Evolutionary conservation across 2,329 filamentous ascomycete genomes (phyloP).

Genomic region (Paecilomyces sp.): DNA sequence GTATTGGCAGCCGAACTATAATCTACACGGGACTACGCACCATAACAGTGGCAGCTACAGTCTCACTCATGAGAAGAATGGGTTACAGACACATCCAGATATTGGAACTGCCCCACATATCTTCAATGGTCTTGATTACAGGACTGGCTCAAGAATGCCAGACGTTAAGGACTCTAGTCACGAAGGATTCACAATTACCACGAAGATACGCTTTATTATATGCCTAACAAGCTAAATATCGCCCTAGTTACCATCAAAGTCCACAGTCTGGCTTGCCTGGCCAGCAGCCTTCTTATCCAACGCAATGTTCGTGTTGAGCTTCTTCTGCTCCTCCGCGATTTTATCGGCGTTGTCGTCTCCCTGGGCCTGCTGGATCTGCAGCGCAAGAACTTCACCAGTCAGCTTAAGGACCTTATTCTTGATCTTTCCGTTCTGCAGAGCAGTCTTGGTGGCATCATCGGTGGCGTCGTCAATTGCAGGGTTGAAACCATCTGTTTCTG

Average conservation of each 20-base stretch:
- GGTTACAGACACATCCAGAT: too few species aligned
- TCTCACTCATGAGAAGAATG: too few species aligned
- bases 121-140: too few species aligned
- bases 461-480: conserved; percentile 44
- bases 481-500: conserved; percentile 50
- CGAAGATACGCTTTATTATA: not conserved
- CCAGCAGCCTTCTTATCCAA: conserved; percentile 27
- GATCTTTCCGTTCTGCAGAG: conserved; percentile 50
- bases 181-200: not conserved
- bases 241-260: not conserved
- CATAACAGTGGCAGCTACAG: too few species aligned
- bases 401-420: conserved; percentile 58
- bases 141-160: too few species aligned
- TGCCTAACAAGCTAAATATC: not conserved
- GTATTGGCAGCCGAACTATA: too few species aligned
- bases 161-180: too few species aligned
- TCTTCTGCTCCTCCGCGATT: conserved; percentile 42
- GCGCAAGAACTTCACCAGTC: conserved; percentile 44
- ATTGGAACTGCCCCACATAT: too few species aligned
- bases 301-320: conserved; percentile 48
- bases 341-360: conserved; percentile 36
- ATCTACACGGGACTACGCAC: too few species aligned
- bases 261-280: conserved; percentile 14
- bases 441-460: conserved; percentile 33
- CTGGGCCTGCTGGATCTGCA: conserved; percentile 48